A percentile compares a stretch with the other conserved stretches of the same genome.
phyloP scores from a whole-genome alignment of 768 basidiomycete species.

The Crepidotus variabilis region DNA sequence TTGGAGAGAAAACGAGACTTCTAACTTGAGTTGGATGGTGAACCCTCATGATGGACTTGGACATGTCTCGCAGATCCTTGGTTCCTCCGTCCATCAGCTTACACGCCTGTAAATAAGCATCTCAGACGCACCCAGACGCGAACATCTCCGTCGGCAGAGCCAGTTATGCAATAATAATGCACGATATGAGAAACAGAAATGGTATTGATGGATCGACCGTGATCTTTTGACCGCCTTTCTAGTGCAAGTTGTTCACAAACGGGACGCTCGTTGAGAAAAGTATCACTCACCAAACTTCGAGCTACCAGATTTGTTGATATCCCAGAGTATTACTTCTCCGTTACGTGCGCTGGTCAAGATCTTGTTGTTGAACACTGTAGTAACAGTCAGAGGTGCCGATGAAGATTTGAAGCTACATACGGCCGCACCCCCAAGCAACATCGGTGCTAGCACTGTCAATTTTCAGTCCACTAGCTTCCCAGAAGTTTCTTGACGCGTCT shows the following conservation, averaged over 20 bases:
- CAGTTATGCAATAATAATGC: constrained; percentile 72
- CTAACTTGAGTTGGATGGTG: constrained; percentile 69
- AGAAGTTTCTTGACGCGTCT: constrained; percentile 73
- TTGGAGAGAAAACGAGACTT: constrained; percentile 67
- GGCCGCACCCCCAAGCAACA: constrained; percentile 73
- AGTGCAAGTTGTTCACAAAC: neutral
- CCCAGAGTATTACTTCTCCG: constrained; percentile 84
- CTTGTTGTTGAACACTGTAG: constrained; percentile 65
- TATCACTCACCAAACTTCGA: constrained; percentile 63
- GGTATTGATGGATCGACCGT: constrained; percentile 68
- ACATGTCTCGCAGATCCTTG: constrained; percentile 72
- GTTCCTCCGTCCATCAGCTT: neutral
- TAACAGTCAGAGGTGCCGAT: constrained; percentile 10
- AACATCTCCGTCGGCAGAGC: constrained; percentile 76
- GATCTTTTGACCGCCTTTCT: constrained; percentile 69
- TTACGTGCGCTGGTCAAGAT: constrained; percentile 78
- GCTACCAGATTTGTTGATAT: constrained; percentile 59
- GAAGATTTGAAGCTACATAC: constrained; percentile 32
- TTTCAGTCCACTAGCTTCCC: constrained; percentile 76
- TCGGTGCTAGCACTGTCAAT: constrained; percentile 77
- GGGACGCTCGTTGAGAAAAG: neutral
- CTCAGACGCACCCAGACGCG: constrained; percentile 65
- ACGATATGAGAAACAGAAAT: constrained; percentile 66
- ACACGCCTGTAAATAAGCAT: neutral
- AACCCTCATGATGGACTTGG: constrained; percentile 66